Evolutionary conservation across 345 rosid species (phyloP), one percentile per base, ranked within the genome.

Genomic region (Barbarea vulgaris): DNA sequence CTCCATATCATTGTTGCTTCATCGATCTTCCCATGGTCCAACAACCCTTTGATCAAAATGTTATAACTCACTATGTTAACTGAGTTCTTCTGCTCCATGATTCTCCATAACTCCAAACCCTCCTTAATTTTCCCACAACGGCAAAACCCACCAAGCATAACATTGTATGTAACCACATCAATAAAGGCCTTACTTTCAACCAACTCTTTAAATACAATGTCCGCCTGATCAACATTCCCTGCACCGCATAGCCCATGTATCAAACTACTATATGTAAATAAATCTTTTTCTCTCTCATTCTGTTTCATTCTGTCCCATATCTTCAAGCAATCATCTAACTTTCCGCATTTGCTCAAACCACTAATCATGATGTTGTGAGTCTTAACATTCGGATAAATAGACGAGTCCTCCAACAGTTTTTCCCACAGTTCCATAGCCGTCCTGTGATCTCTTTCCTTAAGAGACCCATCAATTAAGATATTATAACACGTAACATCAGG

Each of bases 331-430:
- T 89, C 91, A 62, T 88, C 87, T 39, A 86, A 73, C 75, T 77
- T 87, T 34, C 90, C 88, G 47, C 94, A 87, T 67, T 88, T 90
- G 68, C 89, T 89, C 77, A 92, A 81, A 52, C 96, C 97, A 79
- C 72, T 86, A 57, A 92, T 90, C 97, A 94, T 90, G 41, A 89
- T 79, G 75, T 90, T 95, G 68, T 95, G 91, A 42, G 93, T 87
- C 70, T 81, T 86, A 10, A 88, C 89, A 84, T 86, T 90, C 1
- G 97, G 97, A 77, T 76, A 95, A 65, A 84, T 87, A 7, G 73
- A 73, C 9, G 87, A 51, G 22, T 73, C 86, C 77, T 67, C 74
- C 73, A 83, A 75, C 81, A 89, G 70, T 57, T 81, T 89, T 18
- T 81, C 87, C 96, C 97, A 90, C 18, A 90, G 72, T 76, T 81